phyloP scores from a whole-genome alignment of 2,329 filamentous ascomycete species.

The Curvularia verruculosa region DNA sequence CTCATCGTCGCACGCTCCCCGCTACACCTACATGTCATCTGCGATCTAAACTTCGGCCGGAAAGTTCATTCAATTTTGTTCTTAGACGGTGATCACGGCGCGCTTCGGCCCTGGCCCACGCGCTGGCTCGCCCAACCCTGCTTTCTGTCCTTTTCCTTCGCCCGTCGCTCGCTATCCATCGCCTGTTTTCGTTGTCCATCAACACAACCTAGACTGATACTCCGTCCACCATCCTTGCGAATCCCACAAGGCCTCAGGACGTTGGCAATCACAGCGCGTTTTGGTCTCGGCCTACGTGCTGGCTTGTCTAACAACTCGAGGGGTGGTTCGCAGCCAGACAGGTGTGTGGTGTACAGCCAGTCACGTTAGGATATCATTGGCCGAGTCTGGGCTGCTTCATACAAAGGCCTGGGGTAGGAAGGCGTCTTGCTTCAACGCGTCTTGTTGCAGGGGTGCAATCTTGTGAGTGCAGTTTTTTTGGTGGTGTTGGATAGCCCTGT shows the following conservation, averaged over 20 bases:
- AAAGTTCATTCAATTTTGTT: not conserved
- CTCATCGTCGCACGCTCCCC: not conserved
- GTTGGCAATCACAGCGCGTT: slow-evolving; percentile 1
- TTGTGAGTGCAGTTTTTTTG: not conserved
- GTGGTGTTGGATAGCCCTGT: not conserved
- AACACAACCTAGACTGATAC: slow-evolving; percentile 1
- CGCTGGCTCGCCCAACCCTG: not conserved
- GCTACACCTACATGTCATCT: not conserved
- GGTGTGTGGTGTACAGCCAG: not conserved
- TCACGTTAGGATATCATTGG: not conserved
- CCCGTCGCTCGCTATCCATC: not conserved
- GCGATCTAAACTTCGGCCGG: not conserved
- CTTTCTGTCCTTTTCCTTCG: not conserved
- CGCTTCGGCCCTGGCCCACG: not conserved
- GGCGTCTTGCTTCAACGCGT: not conserved
- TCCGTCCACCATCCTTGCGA: slow-evolving; percentile 1
- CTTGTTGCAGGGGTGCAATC: not conserved
- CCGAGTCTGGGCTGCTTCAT: not conserved
- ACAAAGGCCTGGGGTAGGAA: not conserved
- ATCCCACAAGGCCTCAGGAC: not conserved
- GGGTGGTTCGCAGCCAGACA: slow-evolving; percentile 2
- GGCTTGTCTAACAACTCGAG: not conserved
- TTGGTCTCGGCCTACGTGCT: not conserved
- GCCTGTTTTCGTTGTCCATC: not conserved
- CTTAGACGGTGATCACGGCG: not conserved